Evolutionary conservation across 2,329 filamentous ascomycete genomes (phyloP), one percentile per base, ranked within the genome.

Genomic region (Ambrosiella xylebori): DNA sequence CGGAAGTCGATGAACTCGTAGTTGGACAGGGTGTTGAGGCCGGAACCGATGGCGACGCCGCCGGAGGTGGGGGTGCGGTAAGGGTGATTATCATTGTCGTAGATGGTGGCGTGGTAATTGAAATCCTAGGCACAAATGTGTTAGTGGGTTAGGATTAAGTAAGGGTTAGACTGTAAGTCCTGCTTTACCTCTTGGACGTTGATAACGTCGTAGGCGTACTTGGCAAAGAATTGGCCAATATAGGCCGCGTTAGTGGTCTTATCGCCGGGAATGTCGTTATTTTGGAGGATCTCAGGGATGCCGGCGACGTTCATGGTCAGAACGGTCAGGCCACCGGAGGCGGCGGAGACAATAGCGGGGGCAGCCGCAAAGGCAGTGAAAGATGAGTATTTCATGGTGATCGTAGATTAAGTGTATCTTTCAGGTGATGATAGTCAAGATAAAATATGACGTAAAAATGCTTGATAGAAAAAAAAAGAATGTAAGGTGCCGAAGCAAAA

Each of bases 21-120:
- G 64, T 78, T 80, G 61, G 81, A 73, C 49, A 85, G 66, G 0
- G 79, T 79, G 70, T 85, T 86, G 56, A 86, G 69, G 1, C 82
- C 82, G 55, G 74, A 78, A 8, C 82, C 82, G 62, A 85, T 73
- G 0, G 72, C 75, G 0, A 80, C 81, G 27, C 78, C 79, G n/a
- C 82, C 82, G 4, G 79, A 81, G 1, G 81, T 85, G 0, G 79
- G 66, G 1, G 82, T 85, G 57, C 82, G 74, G 67, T 77, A 75
- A 2, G 78, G 71, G 64, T 83, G 80, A 49, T 71, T 74, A 65
- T 82, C 78, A 12, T 76, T 78, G 8, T 70, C 71, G 67, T 85
- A 85, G 62, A 86, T 74, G 59, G 74, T 73, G 7, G 78, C 76
- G 63, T 86, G 81, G 67, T 79, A 85, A 68, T 83, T 83, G 72